Base-by-base conservation (phyloP, 495 filamentous ascomycete species). In the Trichoderma asperelloides region DNA sequence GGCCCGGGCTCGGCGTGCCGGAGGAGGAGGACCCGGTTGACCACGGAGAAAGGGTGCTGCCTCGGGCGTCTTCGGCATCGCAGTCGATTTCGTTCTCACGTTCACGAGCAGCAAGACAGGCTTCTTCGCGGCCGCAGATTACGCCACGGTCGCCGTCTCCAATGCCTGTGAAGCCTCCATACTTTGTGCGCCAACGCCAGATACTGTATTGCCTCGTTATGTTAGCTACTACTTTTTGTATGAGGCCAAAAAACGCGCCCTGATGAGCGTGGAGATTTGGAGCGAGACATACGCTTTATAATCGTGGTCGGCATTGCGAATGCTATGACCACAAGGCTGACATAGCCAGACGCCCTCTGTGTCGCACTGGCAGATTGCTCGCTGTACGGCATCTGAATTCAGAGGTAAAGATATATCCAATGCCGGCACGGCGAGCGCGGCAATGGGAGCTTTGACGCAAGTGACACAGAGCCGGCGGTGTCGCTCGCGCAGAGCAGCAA, bases 161-260 rank as follows among this genome's bases (percentile, higher is more conserved):
- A 62, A 95, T 93, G 18, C 93, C 93, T 2, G 89, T 92, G 39
- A 86, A 88, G 23, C 88, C 87, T 62, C 87, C 87, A 77, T 96
- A 97, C n/a, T 89, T 85, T 27, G 86, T 91, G 23, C 93, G 88
- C 92, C 93, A 96, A 25, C 81, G 86, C 93, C 93, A 96, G 43
- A 92, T 88, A 43, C 89, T 87, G 47, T 41, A 51, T n/a, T n/a
- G 13, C 15, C 55, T 11, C 41, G 12, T 21, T 21, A 25, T 16
- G 55, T 60, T 30, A 60, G 55, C 25, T 33, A 12, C 47, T 40
- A 40, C 39, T 12, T 40, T 40, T 5, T 5, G 12, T 12, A 51
- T 55, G 13, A 57, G 30, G 49, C 43, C 33, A 41, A 33, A 2
- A 66, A 9, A 47, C 13, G 45, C 33, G 33, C 2, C 5, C n/a